phyloP scores from a whole-genome alignment of 176 grass and related monocot genomes.

The Sorghum bicolor region Sorghum_bicolor_NCBIv3 NC_012874.2:52027501-52028000 shows the following conservation, averaged over 20 bases:
- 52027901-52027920: not conserved
- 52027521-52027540: not conserved
- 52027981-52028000: not conserved
- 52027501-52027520: not conserved
- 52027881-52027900: not conserved
- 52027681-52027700: not conserved
- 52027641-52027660: slow-evolving; percentile 1
- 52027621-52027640: not conserved
- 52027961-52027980: slow-evolving; percentile 36
- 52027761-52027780: not conserved
- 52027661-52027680: slow-evolving; percentile 30
- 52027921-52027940: slow-evolving; percentile 11
- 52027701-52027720: not conserved
- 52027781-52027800: slow-evolving; percentile 14
- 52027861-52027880: not conserved
- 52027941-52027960: slow-evolving; percentile 8
- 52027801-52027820: not conserved
- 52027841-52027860: not conserved
- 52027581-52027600: not conserved
- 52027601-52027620: slow-evolving; percentile 4
- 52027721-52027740: slow-evolving; percentile 17
- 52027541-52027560: not conserved
- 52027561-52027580: not conserved
- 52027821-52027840: too few species aligned
- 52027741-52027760: slow-evolving; percentile 12